Evolutionary conservation across 306 rosid species (phyloP), one percentile per base, ranked within the genome.

Genomic region (Hippophae tibetana): DNA sequence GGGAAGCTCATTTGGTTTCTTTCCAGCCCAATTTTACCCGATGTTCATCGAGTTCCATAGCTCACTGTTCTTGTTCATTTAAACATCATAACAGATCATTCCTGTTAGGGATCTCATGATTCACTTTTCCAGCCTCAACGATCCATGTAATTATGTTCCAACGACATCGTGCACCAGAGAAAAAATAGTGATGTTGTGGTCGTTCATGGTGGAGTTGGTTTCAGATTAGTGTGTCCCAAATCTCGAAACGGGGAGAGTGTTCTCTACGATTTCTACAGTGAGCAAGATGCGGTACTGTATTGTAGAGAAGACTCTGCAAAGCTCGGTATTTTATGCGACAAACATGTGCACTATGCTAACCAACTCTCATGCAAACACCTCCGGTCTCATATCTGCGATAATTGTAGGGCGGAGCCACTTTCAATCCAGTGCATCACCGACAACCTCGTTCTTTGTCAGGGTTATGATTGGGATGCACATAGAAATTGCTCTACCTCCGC

Each of bases 231-330:
- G 47, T 57, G 57, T 13, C 73, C 84, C 18, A 74, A 67, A 47
- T 66, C 79, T 23, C 48, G 57, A 46, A 12, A 26, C 13, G 51
- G 41, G 3, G 77, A 61, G 38, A 69, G 67, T 10, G 71, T 76
- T 26, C 72, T 81, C 9, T 85, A 88, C 72, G 93, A 85, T 52
- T 85, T 74, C 82, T 85, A 88, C 69, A 54, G 58, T 2, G 65
- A 74, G 6, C 78, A 70, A 57, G 67, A 56, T 0, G 93, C 93
- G 0, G 73, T 85, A 45, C 73, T 85, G 6, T 85, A 79, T 66
- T 85, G 93, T 42, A 54, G 79, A 59, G 93, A 88, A 5, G 93
- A 85, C 75, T 79, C 86, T 0, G 88, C 93, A 6, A 85, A 77
- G 88, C 88, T 82, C 7, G 82, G 93, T 65, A 52, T 85, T 59